Evolutionary conservation across 1,139 yeast species (phyloP), one percentile per base, ranked within the genome.

Genomic region (Magnusiomyces ingens): DNA sequence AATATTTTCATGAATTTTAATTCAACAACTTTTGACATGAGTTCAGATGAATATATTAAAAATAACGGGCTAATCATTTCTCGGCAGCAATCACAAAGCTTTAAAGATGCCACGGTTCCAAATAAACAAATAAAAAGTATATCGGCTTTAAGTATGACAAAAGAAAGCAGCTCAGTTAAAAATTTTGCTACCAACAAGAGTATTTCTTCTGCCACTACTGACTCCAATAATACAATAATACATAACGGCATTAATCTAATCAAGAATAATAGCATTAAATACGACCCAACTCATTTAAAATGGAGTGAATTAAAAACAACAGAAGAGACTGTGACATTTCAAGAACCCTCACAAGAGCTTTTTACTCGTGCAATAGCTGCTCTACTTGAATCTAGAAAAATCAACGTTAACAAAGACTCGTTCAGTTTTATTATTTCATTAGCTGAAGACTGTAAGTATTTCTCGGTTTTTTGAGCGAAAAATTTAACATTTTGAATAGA

Each of bases 401-500:
- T 64, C 35, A 51, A 50, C n/a, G 49, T 58, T 17, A 57, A 57
- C 15, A 43, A 57, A 12, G 57, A 57, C 26, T 62, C 68, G n/a
- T 64, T 65, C 37, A 69, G 66, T 32, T 81, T 58, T 54, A 50
- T 69, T 10, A 59, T 64, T 2, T 35, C 59, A 40, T 60, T 68
- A 6, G 75, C 84, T 1, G 73, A 75, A 46, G 69, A 70, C 19
- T 82, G 47, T 44, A 44, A 8, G 47, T 44, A 15, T 40, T 17
- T 15, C 15, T 19, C 5, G 17, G 4, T 17, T 40, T 40, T 17
- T 40, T 40, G 5, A 6, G 5, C 13, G 3, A 6, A 40, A 18
- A 41, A 12, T 15, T 17, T 19, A 12, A 17, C 44, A 3, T 18
- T 41, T 42, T 42, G 15, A 42, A 42, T 29, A 44, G 47, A 80